phyloP scores from a whole-genome alignment of 352 stramenopile genomes.

The Phytophthora citricola region DNA sequence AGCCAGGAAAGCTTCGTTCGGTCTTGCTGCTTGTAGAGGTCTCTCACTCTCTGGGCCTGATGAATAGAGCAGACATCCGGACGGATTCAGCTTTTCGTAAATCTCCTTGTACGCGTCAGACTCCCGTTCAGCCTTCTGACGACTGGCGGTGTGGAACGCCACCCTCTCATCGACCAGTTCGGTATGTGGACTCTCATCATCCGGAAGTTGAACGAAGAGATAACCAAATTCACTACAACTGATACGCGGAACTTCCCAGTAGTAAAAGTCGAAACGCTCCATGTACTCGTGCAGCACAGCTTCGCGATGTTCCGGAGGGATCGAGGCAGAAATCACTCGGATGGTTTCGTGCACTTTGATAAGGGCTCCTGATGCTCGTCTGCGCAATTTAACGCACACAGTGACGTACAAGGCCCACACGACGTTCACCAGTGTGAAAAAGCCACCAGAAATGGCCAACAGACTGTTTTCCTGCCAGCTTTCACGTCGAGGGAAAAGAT shows the following conservation, averaged over 20 bases:
- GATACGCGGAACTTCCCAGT: constrained; percentile 31
- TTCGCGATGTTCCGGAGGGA: constrained; percentile 38
- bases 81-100: constrained; percentile 28
- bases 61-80: constrained; percentile 11
- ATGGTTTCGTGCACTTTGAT: constrained; percentile 51
- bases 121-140: constrained; percentile 27
- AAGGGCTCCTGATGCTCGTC: constrained; percentile 24
- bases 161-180: constrained; percentile 17
- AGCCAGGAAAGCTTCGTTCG: constrained; percentile 34
- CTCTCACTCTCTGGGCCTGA: constrained; percentile 15
- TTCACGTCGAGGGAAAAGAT: constrained; percentile 20
- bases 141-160: constrained; percentile 13
- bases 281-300: constrained; percentile 39
- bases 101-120: constrained; percentile 35
- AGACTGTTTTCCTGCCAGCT: constrained; percentile 42
- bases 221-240: constrained; percentile 35
- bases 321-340: constrained; percentile 35
- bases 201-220: constrained; percentile 42
- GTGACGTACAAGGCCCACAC: constrained; percentile 38
- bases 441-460: constrained; percentile 39
- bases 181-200: constrained; percentile 26
- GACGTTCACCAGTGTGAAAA: constrained; percentile 54
- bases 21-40: constrained; percentile 26
- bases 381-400: constrained; percentile 39
- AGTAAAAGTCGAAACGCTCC: constrained; percentile 16